A percentile compares a stretch with the other conserved stretches of the same genome.
Evolutionary conservation across 306 rosid genomes (phyloP).

Genomic region (Vigna mungo): DNA sequence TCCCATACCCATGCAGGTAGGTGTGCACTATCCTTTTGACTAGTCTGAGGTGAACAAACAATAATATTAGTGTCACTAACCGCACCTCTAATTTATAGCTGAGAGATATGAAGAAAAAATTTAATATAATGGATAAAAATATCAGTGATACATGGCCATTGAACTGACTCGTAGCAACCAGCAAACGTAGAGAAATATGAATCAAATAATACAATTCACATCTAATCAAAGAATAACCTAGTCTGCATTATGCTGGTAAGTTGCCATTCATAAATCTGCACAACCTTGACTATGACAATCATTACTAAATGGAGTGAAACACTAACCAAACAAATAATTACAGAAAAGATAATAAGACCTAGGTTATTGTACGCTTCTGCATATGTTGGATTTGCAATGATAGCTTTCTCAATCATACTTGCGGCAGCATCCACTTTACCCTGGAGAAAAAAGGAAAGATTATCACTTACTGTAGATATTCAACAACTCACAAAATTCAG

Average conservation of each 20-base stretch:
- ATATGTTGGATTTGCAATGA: constrained; percentile 94
- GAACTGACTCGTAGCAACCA: background rate
- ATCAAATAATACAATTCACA: background rate
- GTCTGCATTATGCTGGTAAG: background rate
- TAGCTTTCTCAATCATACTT: constrained; percentile 98
- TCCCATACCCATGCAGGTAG: background rate
- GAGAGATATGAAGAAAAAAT: background rate
- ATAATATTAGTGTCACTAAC: background rate
- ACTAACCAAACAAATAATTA: constrained; percentile 2
- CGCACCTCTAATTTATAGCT: background rate
- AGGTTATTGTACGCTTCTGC: constrained; percentile 98
- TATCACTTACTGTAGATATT: constrained; percentile 39
- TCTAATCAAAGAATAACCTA: constrained; percentile 23
- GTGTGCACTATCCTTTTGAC: background rate
- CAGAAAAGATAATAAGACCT: constrained; percentile 54
- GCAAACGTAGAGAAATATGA: background rate
- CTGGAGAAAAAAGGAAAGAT: constrained; percentile 58
- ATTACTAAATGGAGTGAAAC: background rate
- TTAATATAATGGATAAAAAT: background rate
- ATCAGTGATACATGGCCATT: background rate
- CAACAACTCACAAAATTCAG: constrained; percentile 42
- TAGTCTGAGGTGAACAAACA: background rate
- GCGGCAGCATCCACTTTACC: constrained; percentile 99
- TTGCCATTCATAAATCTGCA: background rate
- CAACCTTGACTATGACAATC: background rate